Conservation (phyloP, 176 grass and related monocot genomes). For the Bromus sterilis region DNA sequence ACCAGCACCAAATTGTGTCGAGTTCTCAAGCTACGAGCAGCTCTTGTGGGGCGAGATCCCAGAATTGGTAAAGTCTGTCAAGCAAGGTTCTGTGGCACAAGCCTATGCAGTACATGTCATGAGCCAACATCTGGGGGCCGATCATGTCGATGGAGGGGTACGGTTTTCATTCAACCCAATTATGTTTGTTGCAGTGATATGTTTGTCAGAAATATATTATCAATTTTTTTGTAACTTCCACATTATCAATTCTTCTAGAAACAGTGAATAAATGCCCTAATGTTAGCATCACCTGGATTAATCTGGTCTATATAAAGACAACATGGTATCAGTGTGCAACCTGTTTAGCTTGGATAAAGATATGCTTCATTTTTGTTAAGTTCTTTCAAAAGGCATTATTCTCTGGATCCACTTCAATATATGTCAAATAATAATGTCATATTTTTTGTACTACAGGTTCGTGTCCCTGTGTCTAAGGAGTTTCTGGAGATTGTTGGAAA, state of each 20-base stretch:
- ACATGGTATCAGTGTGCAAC: not conserved
- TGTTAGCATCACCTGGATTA: not conserved
- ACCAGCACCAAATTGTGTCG: conserved; percentile 21
- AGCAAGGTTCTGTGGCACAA: conserved; percentile 54
- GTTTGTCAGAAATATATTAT: not conserved
- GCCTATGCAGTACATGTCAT: conserved; percentile 59
- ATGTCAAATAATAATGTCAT: conserved; percentile 1
- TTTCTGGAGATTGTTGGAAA: conserved; percentile 72
- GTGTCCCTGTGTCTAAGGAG: conserved; percentile 46
- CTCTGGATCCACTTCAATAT: not conserved
- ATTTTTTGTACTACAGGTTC: conserved; percentile 37
- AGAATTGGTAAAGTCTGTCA: conserved; percentile 50
- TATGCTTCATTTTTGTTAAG: not conserved
- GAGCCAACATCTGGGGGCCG: conserved; percentile 52
- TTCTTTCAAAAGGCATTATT: not conserved
- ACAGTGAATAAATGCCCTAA: not conserved
- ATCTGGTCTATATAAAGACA: not conserved
- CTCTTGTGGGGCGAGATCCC: conserved; percentile 59
- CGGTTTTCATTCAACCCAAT: not conserved
- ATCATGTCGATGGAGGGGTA: conserved; percentile 78
- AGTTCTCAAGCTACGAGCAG: conserved; percentile 66
- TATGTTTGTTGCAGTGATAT: not conserved
- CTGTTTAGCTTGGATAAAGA: not conserved
- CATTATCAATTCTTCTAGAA: not conserved
- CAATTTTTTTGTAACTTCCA: not conserved